Conservation (phyloP, 2,329 filamentous ascomycete species). For the Fusarium humuli region DNA sequence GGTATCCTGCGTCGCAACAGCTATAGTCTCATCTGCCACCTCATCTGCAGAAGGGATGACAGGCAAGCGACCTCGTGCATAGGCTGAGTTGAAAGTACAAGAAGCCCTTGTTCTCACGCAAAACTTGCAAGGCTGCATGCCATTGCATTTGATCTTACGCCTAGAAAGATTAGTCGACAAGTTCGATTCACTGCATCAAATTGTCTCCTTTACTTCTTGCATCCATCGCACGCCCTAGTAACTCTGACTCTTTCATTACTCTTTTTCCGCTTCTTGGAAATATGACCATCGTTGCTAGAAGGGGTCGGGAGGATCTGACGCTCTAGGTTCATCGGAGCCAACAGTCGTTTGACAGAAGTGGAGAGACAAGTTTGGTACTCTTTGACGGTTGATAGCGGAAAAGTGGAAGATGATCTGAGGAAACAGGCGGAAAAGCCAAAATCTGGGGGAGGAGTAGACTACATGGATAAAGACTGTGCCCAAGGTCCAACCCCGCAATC, state of each 20-base stretch:
- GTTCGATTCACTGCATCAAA: background rate
- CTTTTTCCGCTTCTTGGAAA: conserved; percentile 42
- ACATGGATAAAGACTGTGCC: conserved; percentile 14
- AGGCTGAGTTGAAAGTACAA: conserved; percentile 45
- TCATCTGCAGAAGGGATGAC: conserved; percentile 34
- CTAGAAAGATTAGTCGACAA: conserved; percentile 29
- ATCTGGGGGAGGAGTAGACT: conserved; percentile 5
- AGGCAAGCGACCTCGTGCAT: conserved; percentile 42
- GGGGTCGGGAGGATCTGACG: conserved; percentile 20
- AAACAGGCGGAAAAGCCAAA: conserved; percentile 21
- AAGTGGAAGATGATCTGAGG: conserved; percentile 2
- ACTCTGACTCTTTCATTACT: conserved; percentile 41
- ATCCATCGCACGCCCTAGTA: conserved; percentile 45
- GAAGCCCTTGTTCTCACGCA: conserved; percentile 33
- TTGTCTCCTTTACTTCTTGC: conserved; percentile 40
- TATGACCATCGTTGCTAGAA: conserved; percentile 5
- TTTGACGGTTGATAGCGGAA: conserved; percentile 7
- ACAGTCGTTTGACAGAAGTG: background rate
- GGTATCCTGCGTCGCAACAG: conserved; percentile 6
- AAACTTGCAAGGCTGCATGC: conserved; percentile 44
- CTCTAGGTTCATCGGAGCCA: conserved; percentile 26
- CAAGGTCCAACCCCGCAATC: conserved; percentile 9
- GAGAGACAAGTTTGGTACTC: background rate
- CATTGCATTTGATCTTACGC: conserved; percentile 45
- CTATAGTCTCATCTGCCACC: conserved; percentile 6